Evolutionary conservation across 2,329 filamentous ascomycete genomes (phyloP), one percentile per base, ranked within the genome.

Genomic region (Beauveria scarabaeidicola): DNA sequence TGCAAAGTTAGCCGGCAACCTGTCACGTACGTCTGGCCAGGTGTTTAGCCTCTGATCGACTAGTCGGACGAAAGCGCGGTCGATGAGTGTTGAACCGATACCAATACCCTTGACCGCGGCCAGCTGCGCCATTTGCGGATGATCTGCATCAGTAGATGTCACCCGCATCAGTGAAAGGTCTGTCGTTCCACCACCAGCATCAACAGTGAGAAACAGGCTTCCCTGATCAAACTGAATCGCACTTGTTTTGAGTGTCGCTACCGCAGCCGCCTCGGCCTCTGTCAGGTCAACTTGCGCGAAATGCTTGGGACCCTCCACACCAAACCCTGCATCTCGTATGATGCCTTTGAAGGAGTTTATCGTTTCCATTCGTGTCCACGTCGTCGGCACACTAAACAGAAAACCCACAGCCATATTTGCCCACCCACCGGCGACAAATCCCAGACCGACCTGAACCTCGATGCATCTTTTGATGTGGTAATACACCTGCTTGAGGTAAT

Each of bases 301-400:
- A 62, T 79, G 77, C 0, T 63, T 62, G 0, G 64, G 65, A 0
- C 76, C 73, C 19, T 75, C 75, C 2, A 65, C 59, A 1, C 78
- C 80, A 61, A 82, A 84, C 0, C 81, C 80, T 1, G 79, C 77
- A 17, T 72, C 67, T 15, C 67, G 64, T 3, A 82, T 76, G 32
- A 80, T 75, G 1, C 65, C 65, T 60, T 78, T 78, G 69, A 82
- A 83, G 5, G 67, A 69, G 66, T 82, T 81, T 54, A 83, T 77
- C 2, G 78, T 76, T 8, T 74, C 73, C 60, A 78, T 71, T 2
- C 70, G 77, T 10, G 72, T 74, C 81, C 81, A 84, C 0, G 81
- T 83, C 1, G 81, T 84, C 0, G 81, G 81, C 1, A 82, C 80
- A 50, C 78, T 80, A 68, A 84, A 84, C 9, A 83, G 69, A 63